Evolutionary conservation across 2,329 filamentous ascomycete genomes (phyloP).

Genomic region (Metarhizium humberi): DNA sequence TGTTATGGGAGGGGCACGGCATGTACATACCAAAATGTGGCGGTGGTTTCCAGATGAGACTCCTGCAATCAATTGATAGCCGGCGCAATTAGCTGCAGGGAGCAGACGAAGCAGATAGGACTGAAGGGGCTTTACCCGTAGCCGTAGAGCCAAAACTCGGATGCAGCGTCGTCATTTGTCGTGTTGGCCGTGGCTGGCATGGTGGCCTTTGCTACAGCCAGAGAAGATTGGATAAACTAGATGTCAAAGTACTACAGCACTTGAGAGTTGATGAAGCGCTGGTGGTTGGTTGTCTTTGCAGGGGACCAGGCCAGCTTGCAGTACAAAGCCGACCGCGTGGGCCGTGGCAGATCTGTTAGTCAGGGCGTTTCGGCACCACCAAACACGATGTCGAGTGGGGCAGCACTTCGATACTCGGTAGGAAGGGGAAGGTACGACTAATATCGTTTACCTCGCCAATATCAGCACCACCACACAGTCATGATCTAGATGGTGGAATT

Average conservation of each 20-base stretch:
- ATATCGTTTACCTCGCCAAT: too few species aligned
- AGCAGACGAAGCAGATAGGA: constrained; percentile 2
- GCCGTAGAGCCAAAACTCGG: constrained; percentile 92
- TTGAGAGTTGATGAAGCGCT: background rate
- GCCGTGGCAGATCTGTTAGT: background rate
- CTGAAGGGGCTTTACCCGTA: constrained; percentile 60
- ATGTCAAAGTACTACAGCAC: too few species aligned
- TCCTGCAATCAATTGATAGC: constrained; percentile 35
- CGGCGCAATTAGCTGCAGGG: background rate
- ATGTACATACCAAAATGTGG: constrained; percentile 74
- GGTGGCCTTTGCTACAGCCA: background rate
- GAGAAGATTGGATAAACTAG: too few species aligned
- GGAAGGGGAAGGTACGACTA: too few species aligned
- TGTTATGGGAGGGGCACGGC: background rate
- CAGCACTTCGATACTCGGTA: too few species aligned
- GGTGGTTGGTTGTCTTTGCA: background rate
- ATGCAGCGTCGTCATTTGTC: constrained; percentile 13
- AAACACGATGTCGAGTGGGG: too few species aligned
- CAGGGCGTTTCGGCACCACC: background rate
- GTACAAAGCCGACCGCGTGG: too few species aligned
- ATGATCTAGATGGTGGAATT: too few species aligned
- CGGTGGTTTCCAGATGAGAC: constrained; percentile 96
- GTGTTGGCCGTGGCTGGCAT: constrained; percentile 4
- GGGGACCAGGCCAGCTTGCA: too few species aligned
- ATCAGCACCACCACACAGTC: too few species aligned